These are phyloP conservation scores for Xylariaceae sp. DNA, from an alignment of 2,329 filamentous ascomycete genomes.

Conservation along the genomic window DNA sequence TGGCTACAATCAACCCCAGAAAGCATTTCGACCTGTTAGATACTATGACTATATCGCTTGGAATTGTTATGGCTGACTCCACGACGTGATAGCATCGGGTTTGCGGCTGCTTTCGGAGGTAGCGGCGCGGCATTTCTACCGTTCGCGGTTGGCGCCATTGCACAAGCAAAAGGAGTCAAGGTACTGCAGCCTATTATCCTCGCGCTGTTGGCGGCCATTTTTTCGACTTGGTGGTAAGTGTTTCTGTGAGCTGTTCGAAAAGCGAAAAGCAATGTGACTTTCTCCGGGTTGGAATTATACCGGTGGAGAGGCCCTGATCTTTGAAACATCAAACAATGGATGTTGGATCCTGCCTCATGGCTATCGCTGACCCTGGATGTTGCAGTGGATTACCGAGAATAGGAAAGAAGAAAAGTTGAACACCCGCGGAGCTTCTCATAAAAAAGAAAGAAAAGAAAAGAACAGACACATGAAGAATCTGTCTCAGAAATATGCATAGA, in stretches of 20 bases:
- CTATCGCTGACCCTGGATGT: not conserved
- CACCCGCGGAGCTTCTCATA: not conserved
- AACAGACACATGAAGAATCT: too few relatives aligned
- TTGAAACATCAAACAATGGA: not conserved
- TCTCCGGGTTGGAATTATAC: too few relatives aligned
- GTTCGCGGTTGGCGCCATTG: conserved; percentile 62
- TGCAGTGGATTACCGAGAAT: conserved; percentile 36
- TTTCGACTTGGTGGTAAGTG: conserved; percentile 40
- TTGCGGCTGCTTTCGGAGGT: conserved; percentile 70
- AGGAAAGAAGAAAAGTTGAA: conserved; percentile 37
- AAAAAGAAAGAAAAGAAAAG: not conserved
- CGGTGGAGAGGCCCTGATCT: not conserved
- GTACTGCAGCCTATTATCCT: conserved; percentile 54
- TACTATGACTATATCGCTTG: not conserved
- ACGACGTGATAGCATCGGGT: conserved; percentile 52
- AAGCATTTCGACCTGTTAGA: not conserved
- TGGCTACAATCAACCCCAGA: not conserved
- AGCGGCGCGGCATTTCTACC: conserved; percentile 64
- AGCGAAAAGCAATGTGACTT: not conserved
- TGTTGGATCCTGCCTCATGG: not conserved
- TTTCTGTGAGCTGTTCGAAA: not conserved
- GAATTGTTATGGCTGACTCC: not conserved
- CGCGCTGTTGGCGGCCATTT: conserved; percentile 41
- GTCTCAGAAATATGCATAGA: not conserved
- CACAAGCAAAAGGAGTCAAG: conserved; percentile 50